Percentiles rank a stretch among this genome's conserved stretches.
Conservation (phyloP, 345 rosid species). For the Hirschfeldia incana region DNA sequence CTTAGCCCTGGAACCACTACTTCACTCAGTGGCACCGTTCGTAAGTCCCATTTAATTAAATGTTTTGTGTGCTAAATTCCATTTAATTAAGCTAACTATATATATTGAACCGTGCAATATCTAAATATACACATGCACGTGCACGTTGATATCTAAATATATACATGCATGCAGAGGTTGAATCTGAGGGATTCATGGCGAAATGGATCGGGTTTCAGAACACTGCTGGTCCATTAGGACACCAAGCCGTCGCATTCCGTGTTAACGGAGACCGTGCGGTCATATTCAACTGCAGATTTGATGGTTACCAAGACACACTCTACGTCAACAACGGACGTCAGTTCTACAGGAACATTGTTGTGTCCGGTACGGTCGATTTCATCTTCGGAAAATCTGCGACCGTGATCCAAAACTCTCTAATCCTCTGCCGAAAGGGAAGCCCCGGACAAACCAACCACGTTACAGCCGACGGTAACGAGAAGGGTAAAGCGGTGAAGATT, state of each 20-base stretch:
- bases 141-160: constrained; percentile 26
- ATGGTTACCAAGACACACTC: constrained; percentile 72
- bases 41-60: constrained; percentile 30
- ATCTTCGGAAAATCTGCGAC: constrained; percentile 65
- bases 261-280: constrained; percentile 55
- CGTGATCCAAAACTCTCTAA: constrained; percentile 64
- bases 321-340: constrained; percentile 58
- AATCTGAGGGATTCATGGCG: constrained; percentile 60
- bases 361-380: constrained; percentile 78
- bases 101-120: not conserved
- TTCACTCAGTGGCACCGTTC: constrained; percentile 48
- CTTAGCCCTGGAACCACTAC: constrained; percentile 47
- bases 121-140: constrained; percentile 20
- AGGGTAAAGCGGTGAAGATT: constrained; percentile 27
- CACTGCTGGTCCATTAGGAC: constrained; percentile 67
- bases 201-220: constrained; percentile 60
- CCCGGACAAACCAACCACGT: constrained; percentile 53
- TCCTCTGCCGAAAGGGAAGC: constrained; percentile 50
- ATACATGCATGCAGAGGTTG: constrained; percentile 52
- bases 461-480: constrained; percentile 59
- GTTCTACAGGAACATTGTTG: constrained; percentile 67
- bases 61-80: not conserved
- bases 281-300: constrained; percentile 60
- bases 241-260: constrained; percentile 74
- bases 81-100: not conserved